These are phyloP conservation scores for Termitomyces sp. DNA, from an alignment of 768 basidiomycete species.

Conservation along the genomic window DNA sequence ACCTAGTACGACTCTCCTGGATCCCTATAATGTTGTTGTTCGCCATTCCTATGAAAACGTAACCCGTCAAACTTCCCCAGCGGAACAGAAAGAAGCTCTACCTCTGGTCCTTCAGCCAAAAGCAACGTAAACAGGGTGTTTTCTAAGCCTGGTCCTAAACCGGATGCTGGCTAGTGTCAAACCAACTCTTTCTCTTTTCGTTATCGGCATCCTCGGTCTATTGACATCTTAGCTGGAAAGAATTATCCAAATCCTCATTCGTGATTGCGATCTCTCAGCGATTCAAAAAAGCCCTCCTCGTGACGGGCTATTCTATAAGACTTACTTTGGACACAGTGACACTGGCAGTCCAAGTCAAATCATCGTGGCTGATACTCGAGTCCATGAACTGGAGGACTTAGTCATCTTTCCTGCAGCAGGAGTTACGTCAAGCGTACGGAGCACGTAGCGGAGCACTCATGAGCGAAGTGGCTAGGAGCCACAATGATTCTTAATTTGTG, in stretches of 20 bases:
- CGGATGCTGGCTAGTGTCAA: not conserved
- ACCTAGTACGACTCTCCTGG: not conserved
- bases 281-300: not conserved
- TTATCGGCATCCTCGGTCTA: not conserved
- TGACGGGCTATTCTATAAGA: not conserved
- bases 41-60: not conserved
- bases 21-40: not conserved
- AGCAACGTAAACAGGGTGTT: not conserved
- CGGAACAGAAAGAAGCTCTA: no score
- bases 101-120: not conserved
- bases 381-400: not conserved
- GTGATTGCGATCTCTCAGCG: not conserved
- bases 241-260: not conserved
- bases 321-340: not conserved
- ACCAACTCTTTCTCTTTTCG: not conserved
- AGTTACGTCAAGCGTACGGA: not conserved
- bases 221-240: not conserved
- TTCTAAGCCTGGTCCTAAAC: no score
- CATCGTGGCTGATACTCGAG: not conserved
- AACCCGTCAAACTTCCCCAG: not conserved
- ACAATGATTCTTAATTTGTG: not conserved
- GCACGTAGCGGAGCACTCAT: not conserved
- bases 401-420: not conserved
- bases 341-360: not conserved
- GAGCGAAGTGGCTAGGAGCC: not conserved